phyloP scores from a whole-genome alignment of 495 filamentous ascomycete species.

The Jackrogersella minutella region DNA sequence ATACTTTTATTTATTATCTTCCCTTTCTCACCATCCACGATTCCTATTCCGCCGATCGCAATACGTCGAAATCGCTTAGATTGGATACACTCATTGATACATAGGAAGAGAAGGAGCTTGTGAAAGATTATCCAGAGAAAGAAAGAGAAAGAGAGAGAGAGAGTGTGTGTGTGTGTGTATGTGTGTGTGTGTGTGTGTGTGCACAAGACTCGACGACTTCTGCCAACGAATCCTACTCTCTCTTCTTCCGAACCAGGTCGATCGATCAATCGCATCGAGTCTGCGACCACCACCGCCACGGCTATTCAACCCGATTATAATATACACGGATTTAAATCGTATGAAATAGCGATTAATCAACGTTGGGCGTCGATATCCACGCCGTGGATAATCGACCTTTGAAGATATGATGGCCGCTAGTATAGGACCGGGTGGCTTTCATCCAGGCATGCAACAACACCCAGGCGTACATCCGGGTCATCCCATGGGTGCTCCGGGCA shows the following conservation, averaged over 20 bases:
- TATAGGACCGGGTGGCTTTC: conserved; percentile 71
- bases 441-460: conserved; percentile 77
- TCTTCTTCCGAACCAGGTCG: conserved; percentile 1
- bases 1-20: not conserved
- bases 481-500: conserved; percentile 68
- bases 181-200: no score
- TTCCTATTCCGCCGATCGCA: conserved; percentile 22
- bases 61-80: conserved; percentile 10
- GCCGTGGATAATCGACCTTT: conserved; percentile 57
- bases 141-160: not conserved
- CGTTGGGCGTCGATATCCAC: conserved; percentile 57
- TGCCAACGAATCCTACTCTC: no score
- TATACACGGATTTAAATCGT: conserved; percentile 38
- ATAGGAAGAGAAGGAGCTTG: conserved; percentile 7
- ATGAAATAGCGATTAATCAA: conserved; percentile 56
- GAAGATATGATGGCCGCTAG: conserved; percentile 68
- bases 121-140: not conserved
- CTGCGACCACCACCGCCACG: conserved; percentile 7
- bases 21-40: no score
- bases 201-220: no score
- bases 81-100: not conserved
- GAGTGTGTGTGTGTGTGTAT: no score
- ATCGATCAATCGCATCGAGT: conserved; percentile 26
- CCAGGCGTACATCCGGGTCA: conserved; percentile 78
- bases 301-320: no score